Percentiles rank a stretch among this genome's conserved stretches.
These are phyloP conservation scores for Pleomassaria siparia DNA, from an alignment of 2,329 filamentous ascomycete genomes.

Conservation along the genomic window DNA sequence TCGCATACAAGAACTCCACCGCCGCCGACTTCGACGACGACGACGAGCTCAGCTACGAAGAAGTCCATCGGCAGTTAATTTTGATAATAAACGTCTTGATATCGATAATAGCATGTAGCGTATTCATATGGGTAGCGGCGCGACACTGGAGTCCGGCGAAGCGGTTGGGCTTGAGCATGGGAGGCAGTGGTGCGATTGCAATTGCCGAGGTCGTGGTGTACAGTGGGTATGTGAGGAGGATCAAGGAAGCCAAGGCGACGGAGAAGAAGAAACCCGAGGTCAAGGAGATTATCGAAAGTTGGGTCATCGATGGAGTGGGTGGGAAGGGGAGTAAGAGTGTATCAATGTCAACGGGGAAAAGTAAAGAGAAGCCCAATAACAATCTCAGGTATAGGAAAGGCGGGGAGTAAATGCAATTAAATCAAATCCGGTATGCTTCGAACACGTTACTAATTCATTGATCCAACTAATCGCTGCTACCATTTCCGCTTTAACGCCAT, in stretches of 20 bases:
- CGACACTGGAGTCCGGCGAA: constrained; percentile 74
- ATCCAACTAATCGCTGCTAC: no score
- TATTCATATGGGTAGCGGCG: constrained; percentile 75
- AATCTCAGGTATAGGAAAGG: constrained; percentile 46
- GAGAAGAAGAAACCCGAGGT: constrained; percentile 64
- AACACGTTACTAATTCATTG: no score
- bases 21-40: constrained; percentile 48
- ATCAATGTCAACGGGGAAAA: constrained; percentile 9
- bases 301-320: constrained; percentile 56
- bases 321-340: constrained; percentile 8
- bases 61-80: constrained; percentile 78
- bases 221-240: constrained; percentile 70
- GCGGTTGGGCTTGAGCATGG: constrained; percentile 70
- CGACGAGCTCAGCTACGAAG: constrained; percentile 69
- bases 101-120: constrained; percentile 77
- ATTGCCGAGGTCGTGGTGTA: constrained; percentile 79
- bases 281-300: constrained; percentile 70
- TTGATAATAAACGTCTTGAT: constrained; percentile 89
- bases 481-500: no score
- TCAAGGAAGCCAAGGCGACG: constrained; percentile 67
- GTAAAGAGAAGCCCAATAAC: constrained; percentile 32
- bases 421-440: no score
- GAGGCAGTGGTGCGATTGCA: constrained; percentile 68
- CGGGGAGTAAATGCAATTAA: no score
- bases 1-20: constrained; percentile 56